phyloP scores from a whole-genome alignment of 2,329 filamentous ascomycete species.

The Annulohypoxylon truncatum region DNA sequence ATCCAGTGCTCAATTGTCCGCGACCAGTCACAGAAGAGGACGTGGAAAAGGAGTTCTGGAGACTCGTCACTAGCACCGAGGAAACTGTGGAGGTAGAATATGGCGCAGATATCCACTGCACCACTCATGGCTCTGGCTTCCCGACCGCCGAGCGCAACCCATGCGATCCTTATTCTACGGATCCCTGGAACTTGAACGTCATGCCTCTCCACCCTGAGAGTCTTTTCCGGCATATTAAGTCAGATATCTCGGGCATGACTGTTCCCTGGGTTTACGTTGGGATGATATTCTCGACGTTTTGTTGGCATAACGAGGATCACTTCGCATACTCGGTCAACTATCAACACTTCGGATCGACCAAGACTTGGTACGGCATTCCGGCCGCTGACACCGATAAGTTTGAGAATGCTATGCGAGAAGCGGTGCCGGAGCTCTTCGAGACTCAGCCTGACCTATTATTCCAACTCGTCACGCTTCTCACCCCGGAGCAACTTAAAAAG shows the following conservation, averaged over 20 bases:
- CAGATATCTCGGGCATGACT: slow-evolving; percentile 98
- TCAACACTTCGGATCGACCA: slow-evolving; percentile 97
- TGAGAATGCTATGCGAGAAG: slow-evolving; percentile 92
- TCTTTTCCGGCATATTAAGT: slow-evolving; percentile 96
- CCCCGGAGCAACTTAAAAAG: slow-evolving; percentile 91
- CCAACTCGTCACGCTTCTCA: slow-evolving; percentile 95
- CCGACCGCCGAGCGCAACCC: slow-evolving; percentile 94
- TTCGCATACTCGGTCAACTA: slow-evolving; percentile 98
- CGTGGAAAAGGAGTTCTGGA: slow-evolving; percentile 96
- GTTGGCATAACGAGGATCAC: slow-evolving; percentile 99
- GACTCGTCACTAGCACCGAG: slow-evolving; percentile 90
- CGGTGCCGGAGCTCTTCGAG: slow-evolving; percentile 95
- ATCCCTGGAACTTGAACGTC: slow-evolving; percentile 96
- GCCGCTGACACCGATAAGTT: slow-evolving; percentile 94
- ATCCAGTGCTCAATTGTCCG: slow-evolving; percentile 83
- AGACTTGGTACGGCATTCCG: slow-evolving; percentile 99
- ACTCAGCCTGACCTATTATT: slow-evolving; percentile 96
- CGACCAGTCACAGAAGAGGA: slow-evolving; percentile 91
- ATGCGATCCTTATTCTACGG: slow-evolving; percentile 84
- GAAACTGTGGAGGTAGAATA: slow-evolving; percentile 99
- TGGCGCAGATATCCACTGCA: slow-evolving; percentile 97
- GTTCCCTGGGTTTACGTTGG: slow-evolving; percentile 99
- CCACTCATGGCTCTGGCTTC: slow-evolving; percentile 96
- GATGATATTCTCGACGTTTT: slow-evolving; percentile 99
- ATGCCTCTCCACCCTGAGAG: slow-evolving; percentile 91